Evolutionary conservation across 495 filamentous ascomycete species (phyloP).

Genomic region (Trichoderma erinaceum): DNA sequence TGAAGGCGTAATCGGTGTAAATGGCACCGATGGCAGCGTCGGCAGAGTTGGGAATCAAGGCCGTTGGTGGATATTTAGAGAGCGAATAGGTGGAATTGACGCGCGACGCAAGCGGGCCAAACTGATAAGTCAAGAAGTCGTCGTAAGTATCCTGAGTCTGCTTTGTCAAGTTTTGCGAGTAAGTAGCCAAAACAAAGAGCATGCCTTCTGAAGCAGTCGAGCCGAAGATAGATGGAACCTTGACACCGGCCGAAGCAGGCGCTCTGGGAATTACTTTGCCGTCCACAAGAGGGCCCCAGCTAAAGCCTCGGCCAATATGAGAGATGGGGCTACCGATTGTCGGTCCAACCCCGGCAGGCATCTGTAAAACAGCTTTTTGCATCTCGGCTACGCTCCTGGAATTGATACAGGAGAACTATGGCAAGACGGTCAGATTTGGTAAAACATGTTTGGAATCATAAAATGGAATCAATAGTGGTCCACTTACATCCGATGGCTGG

Average conservation of each 20-base stretch:
- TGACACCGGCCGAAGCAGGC: constrained; percentile 1
- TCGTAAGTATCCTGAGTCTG: constrained; percentile 6
- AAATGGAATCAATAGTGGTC: background rate
- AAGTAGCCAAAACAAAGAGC: constrained; percentile 6
- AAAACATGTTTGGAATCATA: background rate
- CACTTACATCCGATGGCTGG: background rate
- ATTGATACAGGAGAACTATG: constrained; percentile 2
- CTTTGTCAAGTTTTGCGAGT: background rate
- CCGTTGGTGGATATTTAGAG: background rate
- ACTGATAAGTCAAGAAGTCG: constrained; percentile 5
- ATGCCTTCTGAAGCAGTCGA: background rate
- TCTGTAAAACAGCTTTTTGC: background rate
- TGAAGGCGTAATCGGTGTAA: background rate
- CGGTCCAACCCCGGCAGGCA: background rate
- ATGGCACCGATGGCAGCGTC: constrained; percentile 4
- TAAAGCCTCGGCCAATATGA: constrained; percentile 2
- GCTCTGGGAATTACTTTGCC: constrained; percentile 7
- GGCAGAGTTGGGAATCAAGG: background rate
- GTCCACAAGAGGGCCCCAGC: constrained; percentile 1
- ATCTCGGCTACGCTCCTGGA: constrained; percentile 2
- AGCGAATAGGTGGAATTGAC: constrained; percentile 8
- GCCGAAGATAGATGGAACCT: constrained; percentile 1
- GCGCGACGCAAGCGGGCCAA: constrained; percentile 7
- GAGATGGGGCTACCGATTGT: constrained; percentile 2
- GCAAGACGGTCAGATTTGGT: background rate